Conservation (phyloP, 768 basidiomycete genomes). For the Mycena floridula region DNA sequence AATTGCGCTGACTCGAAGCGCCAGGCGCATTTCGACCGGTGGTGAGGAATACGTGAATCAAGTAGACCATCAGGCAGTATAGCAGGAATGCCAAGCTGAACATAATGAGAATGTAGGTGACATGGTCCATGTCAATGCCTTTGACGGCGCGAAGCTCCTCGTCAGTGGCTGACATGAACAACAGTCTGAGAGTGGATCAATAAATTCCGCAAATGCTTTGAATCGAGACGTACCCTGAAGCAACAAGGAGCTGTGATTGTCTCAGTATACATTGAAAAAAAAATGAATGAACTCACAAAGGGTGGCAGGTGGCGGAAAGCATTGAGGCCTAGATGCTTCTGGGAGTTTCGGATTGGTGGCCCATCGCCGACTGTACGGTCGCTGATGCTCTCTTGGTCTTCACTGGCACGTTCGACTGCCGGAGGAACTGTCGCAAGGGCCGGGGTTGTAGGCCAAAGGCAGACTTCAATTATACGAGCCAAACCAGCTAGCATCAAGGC, state of each 20-base stretch:
- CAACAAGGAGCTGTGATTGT: conserved; percentile 52
- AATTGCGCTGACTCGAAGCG: background rate
- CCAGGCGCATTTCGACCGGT: conserved; percentile 50
- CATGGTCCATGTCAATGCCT: conserved; percentile 79
- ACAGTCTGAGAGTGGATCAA: conserved; percentile 35
- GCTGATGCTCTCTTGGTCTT: conserved; percentile 50
- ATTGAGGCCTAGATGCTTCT: conserved; percentile 31
- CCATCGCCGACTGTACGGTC: conserved; percentile 60
- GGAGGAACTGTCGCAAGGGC: conserved; percentile 18
- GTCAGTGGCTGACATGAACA: conserved; percentile 93
- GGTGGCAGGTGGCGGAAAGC: conserved; percentile 87
- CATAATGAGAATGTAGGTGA: conserved; percentile 83
- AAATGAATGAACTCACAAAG: conserved; percentile 52
- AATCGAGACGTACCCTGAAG: conserved; percentile 51
- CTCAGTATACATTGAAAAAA: conserved; percentile 5
- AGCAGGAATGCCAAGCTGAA: conserved; percentile 73
- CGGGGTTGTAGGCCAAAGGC: conserved; percentile 51
- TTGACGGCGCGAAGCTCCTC: conserved; percentile 76
- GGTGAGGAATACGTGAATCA: conserved; percentile 64
- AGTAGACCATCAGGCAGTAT: conserved; percentile 65
- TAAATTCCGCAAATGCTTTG: too few relatives aligned
- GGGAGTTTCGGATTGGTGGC: conserved; percentile 9
- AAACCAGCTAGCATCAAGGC: conserved; percentile 81
- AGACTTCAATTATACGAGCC: conserved; percentile 77
- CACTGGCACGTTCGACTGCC: conserved; percentile 10